Conservation (phyloP, 805 yeast species). For the Nakazawaea peltata region DNA sequence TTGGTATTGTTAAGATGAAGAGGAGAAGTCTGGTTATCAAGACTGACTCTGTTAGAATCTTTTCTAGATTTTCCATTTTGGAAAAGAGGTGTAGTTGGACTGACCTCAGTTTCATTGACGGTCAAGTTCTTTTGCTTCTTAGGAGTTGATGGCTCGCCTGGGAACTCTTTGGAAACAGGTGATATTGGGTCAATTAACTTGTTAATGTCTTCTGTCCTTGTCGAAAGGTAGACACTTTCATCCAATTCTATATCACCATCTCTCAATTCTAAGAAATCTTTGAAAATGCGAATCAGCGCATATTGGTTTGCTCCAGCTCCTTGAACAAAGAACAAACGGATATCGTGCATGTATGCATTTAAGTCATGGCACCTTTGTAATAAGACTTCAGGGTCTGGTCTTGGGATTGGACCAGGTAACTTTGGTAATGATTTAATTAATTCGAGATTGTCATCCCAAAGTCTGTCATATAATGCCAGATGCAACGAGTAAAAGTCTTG, state of each 20-base stretch:
- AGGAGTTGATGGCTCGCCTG: slow-evolving; percentile 3
- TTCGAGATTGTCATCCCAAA: slow-evolving; percentile 11
- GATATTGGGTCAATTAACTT: slow-evolving; percentile 15
- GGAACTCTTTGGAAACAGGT: neutral
- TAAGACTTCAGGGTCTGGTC: slow-evolving; percentile 22
- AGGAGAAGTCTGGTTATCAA: slow-evolving; percentile 7
- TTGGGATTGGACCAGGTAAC: slow-evolving; percentile 41
- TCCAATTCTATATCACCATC: slow-evolving; percentile 22
- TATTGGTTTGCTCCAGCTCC: slow-evolving; percentile 5
- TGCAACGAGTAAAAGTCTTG: slow-evolving; percentile 44
- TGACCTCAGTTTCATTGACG: slow-evolving; percentile 4
- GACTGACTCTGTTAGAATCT: too few relatives aligned
- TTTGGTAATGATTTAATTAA: slow-evolving; percentile 24
- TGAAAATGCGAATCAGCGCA: too few relatives aligned
- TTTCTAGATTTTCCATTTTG: too few relatives aligned
- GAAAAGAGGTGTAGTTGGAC: slow-evolving; percentile 7
- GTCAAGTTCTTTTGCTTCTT: neutral
- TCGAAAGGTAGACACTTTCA: slow-evolving; percentile 10
- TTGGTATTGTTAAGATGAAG: slow-evolving; percentile 5
- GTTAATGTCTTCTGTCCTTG: slow-evolving; percentile 18
- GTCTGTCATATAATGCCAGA: slow-evolving; percentile 20
- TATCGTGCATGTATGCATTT: slow-evolving; percentile 28
- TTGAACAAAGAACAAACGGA: slow-evolving; percentile 17
- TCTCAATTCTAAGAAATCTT: slow-evolving; percentile 21
- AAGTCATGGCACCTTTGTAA: slow-evolving; percentile 31